A percentile compares a stretch with the other conserved stretches of the same genome.
Evolutionary conservation across 139 green algal species (phyloP).

Genomic region (Chlamydomonas incerta): DNA sequence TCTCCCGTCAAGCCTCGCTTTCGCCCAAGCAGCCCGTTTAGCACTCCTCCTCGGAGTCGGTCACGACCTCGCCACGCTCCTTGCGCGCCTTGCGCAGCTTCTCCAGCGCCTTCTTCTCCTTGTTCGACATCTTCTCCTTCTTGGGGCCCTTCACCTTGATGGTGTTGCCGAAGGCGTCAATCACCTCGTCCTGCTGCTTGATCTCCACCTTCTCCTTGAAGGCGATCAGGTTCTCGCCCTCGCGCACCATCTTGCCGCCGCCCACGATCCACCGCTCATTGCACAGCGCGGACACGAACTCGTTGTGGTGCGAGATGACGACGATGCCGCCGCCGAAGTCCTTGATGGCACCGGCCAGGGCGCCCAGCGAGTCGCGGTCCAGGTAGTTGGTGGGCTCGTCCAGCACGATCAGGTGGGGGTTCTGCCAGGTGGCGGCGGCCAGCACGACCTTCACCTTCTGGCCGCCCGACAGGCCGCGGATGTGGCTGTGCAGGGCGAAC

Average conservation of each 20-base stretch:
- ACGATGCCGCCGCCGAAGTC: slow-evolving; percentile 88
- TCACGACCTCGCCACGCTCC: slow-evolving; percentile 85
- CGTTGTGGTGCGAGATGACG: slow-evolving; percentile 89
- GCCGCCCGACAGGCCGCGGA: slow-evolving; percentile 88
- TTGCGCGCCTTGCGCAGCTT: slow-evolving; percentile 74
- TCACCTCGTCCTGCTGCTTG: slow-evolving; percentile 84
- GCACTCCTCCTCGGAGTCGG: slow-evolving; percentile 75
- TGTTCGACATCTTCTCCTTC: slow-evolving; percentile 88
- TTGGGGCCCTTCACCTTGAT: slow-evolving; percentile 90
- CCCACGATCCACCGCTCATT: slow-evolving; percentile 90
- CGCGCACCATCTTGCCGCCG: slow-evolving; percentile 72
- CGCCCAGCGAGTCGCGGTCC: slow-evolving; percentile 85
- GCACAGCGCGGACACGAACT: slow-evolving; percentile 83
- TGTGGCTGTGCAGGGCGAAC: slow-evolving; percentile 91
- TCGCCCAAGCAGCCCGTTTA: background rate
- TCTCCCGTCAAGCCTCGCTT: too few relatives aligned
- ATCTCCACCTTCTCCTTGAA: slow-evolving; percentile 83
- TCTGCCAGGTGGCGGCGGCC: slow-evolving; percentile 85
- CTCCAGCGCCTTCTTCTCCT: slow-evolving; percentile 88
- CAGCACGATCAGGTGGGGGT: slow-evolving; percentile 90
- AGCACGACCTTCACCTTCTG: slow-evolving; percentile 87
- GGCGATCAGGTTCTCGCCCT: slow-evolving; percentile 43
- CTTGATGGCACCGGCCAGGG: slow-evolving; percentile 83
- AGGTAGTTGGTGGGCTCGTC: slow-evolving; percentile 95
- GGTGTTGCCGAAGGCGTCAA: slow-evolving; percentile 90